Base-by-base conservation (phyloP, 2,329 filamentous ascomycete genomes). In the Aspergillus brasiliensis region DNA sequence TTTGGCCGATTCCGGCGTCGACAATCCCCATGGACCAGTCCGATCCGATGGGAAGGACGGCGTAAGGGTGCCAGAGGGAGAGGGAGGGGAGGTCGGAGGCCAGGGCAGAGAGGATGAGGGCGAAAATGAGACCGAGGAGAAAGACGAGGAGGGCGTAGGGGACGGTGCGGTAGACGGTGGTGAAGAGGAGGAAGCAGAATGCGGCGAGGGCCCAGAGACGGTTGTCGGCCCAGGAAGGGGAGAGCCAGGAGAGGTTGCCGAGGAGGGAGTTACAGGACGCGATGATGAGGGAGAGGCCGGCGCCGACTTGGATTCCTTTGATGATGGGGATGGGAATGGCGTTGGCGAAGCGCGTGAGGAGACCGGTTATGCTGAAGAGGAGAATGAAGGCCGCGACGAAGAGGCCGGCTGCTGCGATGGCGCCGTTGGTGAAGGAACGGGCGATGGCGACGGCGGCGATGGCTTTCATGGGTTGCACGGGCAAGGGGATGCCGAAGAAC, bases 241-340 rank as follows among this genome's bases (percentile, higher is more conserved):
- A 72, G 1, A 82, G 77, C 91, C 92, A 96, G 11, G 82, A 80
- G 3, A 97, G 81, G 2, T 86, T 86, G 17, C 83, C 80, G 11
- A 95, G 81, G 59, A 96, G 83, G 49, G 81, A 84, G 0, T 83
- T 81, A 3, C 91, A 92, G 7, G 92, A 91, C 11, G 91, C 90
- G 59, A 96, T 83, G 56, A 92, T 85, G 15, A 98, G 83, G 15
- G 90, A 92, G 51, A 98, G 81, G 1, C 94, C 94, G 4, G 94
- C 94, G 38, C 94, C 94, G 51, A 97, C 86, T 77, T 98, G 95
- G 65, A 98, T 97, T 28, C 94, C 94, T 73, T 96, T 97, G 56
- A 98, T 88, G 0, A 98, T 90, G 0, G 93, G 91, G 13, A 93
- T 86, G 0, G 94, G 94, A 8, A 96, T 89, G 13, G 88, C 81